A percentile compares a stretch with the other conserved stretches of the same genome.
phyloP scores from a whole-genome alignment of 2,329 filamentous ascomycete genomes.

The Fusarium praegraminearum region DNA sequence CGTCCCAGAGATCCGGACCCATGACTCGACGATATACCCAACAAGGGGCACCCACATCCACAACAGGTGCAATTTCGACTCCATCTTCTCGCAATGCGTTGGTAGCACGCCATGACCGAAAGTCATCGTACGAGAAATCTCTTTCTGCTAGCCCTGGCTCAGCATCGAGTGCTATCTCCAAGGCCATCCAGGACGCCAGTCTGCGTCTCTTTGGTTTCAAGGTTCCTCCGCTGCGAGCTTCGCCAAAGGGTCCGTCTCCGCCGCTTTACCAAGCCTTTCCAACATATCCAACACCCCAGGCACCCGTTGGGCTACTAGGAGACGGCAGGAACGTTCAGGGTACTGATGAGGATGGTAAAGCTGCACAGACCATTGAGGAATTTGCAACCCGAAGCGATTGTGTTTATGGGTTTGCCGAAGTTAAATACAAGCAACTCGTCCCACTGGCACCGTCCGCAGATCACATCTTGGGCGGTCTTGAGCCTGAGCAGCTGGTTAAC shows the following conservation, averaged over 20 bases:
- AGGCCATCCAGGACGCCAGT: conserved; percentile 94
- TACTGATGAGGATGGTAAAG: conserved; percentile 80
- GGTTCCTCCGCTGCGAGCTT: conserved; percentile 72
- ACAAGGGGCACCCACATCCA: conserved; percentile 76
- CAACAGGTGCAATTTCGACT: conserved; percentile 75
- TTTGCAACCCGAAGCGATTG: conserved; percentile 94
- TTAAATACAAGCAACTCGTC: conserved; percentile 98
- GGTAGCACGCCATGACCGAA: conserved; percentile 79
- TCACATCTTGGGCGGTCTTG: conserved; percentile 74
- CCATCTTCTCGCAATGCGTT: conserved; percentile 79
- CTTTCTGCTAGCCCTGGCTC: conserved; percentile 78
- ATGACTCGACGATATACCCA: conserved; percentile 83
- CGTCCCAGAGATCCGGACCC: conserved; percentile 67
- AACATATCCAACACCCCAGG: conserved; percentile 78
- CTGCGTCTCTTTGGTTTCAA: conserved; percentile 78
- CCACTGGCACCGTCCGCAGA: conserved; percentile 84
- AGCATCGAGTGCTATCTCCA: conserved; percentile 90
- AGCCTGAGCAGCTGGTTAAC: conserved; percentile 62
- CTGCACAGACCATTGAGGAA: conserved; percentile 88
- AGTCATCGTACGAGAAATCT: conserved; percentile 81
- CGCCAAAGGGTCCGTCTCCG: conserved; percentile 74
- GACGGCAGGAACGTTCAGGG: conserved; percentile 69
- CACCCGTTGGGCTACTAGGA: conserved; percentile 72
- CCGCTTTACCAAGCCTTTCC: conserved; percentile 87
- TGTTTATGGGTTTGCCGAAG: conserved; percentile 96